Conservation (phyloP, 495 filamentous ascomycete genomes). For the Massariosphaeria phaeospora region DNA sequence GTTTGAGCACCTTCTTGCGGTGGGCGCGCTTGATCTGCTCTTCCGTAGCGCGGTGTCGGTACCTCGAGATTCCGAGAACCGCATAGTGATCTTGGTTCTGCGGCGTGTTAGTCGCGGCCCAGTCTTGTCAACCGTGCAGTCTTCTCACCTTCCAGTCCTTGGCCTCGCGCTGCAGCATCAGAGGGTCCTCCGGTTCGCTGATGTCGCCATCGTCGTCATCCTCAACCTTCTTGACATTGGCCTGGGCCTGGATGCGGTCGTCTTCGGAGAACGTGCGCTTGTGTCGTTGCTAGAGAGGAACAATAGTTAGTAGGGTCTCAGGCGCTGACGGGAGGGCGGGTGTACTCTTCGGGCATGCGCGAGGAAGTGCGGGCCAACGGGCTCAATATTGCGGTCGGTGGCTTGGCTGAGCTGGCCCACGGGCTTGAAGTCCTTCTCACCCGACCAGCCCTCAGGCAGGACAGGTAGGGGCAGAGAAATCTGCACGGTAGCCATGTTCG, state of each 20-base stretch:
- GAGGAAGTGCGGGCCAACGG: constrained; percentile 94
- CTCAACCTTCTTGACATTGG: constrained; percentile 92
- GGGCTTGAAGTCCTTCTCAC: constrained; percentile 86
- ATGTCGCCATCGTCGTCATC: constrained; percentile 85
- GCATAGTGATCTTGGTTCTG: constrained; percentile 97
- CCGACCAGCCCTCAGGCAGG: constrained; percentile 76
- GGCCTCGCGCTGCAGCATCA: constrained; percentile 85
- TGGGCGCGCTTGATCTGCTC: constrained; percentile 98
- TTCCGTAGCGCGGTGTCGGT: constrained; percentile 86
- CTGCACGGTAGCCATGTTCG: constrained; percentile 78
- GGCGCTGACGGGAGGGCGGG: constrained; percentile 25
- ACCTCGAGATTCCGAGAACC: constrained; percentile 86
- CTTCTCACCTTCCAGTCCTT: constrained; percentile 94
- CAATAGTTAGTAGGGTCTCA: constrained; percentile 10
- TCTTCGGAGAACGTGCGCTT: constrained; percentile 98
- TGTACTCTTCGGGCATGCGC: constrained; percentile 87
- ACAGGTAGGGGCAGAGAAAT: constrained; percentile 77
- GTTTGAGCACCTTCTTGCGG: constrained; percentile 98
- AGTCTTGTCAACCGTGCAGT: not conserved
- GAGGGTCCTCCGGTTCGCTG: constrained; percentile 83
- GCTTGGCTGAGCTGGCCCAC: constrained; percentile 63
- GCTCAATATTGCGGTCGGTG: constrained; percentile 81
- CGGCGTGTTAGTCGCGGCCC: constrained; percentile 2
- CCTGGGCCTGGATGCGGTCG: constrained; percentile 90
- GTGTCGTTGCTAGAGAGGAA: constrained; percentile 64